phyloP scores from a whole-genome alignment of 2,329 filamentous ascomycete species.

The Xylaria sp. region DNA sequence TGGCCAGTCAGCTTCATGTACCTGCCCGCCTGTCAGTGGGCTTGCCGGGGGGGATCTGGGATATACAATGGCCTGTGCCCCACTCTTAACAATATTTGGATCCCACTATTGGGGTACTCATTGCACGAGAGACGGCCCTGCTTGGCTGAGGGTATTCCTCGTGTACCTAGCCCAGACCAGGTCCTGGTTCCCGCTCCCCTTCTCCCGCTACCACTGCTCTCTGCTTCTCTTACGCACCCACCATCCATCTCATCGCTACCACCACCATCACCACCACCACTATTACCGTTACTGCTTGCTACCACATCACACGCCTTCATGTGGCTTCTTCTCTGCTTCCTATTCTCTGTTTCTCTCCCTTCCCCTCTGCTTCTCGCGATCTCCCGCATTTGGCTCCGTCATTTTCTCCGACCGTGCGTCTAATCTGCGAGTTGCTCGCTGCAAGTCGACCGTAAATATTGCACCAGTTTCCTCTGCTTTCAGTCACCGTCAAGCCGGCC shows the following conservation, averaged over 20 bases:
- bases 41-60: slow-evolving; percentile 32
- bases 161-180: slow-evolving; percentile 36
- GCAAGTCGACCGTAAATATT: slow-evolving; percentile 30
- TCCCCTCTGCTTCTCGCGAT: background rate
- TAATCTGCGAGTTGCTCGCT: slow-evolving; percentile 12
- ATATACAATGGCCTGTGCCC: slow-evolving; percentile 37
- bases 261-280: slow-evolving; percentile 32
- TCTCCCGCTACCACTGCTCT: slow-evolving; percentile 40
- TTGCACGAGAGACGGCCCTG: slow-evolving; percentile 46
- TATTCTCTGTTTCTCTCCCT: slow-evolving; percentile 24
- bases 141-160: slow-evolving; percentile 36
- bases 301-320: slow-evolving; percentile 24
- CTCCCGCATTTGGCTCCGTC: slow-evolving; percentile 12
- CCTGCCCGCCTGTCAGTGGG: slow-evolving; percentile 40
- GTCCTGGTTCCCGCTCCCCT: slow-evolving; percentile 39
- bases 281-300: slow-evolving; percentile 31
- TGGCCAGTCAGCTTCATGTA: slow-evolving; percentile 43
- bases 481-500: slow-evolving; percentile 8
- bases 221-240: slow-evolving; percentile 43
- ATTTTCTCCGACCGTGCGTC: slow-evolving; percentile 10
- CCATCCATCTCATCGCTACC: slow-evolving; percentile 39
- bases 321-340: slow-evolving; percentile 20
- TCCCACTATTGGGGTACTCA: slow-evolving; percentile 49
- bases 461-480: slow-evolving; percentile 25
- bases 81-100: slow-evolving; percentile 50